Evolutionary conservation across 2,329 filamentous ascomycete genomes (phyloP).

Genomic region (Penicillium sp.): DNA sequence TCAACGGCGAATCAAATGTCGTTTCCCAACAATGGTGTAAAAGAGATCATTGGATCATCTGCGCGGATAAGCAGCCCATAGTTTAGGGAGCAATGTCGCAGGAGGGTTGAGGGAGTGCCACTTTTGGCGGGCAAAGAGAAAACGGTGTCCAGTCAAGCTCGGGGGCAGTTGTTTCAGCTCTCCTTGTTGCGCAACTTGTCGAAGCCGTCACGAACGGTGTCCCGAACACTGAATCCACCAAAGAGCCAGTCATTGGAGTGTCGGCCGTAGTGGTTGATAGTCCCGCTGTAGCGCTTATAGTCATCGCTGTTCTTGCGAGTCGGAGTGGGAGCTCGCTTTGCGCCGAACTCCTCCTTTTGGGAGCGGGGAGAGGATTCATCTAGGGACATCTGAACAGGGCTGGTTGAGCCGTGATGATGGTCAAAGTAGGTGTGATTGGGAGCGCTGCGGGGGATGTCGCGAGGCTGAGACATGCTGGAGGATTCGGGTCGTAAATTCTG

Average conservation of each 20-base stretch:
- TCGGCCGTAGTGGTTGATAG: conserved; percentile 51
- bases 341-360: conserved; percentile 17
- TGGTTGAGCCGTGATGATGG: conserved; percentile 19
- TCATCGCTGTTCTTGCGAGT: conserved; percentile 36
- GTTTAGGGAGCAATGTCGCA: neutral
- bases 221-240: conserved; percentile 52
- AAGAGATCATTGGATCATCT: neutral
- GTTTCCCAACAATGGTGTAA: neutral
- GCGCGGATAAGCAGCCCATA: neutral
- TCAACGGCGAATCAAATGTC: conserved; percentile 3
- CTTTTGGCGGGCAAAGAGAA: neutral
- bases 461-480: conserved; percentile 13
- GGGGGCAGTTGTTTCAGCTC: conserved; percentile 20
- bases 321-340: conserved; percentile 24
- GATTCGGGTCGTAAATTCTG: conserved; percentile 10
- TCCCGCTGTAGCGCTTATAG: conserved; percentile 45
- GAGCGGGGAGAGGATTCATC: conserved; percentile 20
- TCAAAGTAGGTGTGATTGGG: conserved; percentile 18
- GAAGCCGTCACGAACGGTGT: conserved; percentile 49
- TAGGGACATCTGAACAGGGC: conserved; percentile 26
- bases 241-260: conserved; percentile 59
- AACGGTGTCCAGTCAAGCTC: neutral
- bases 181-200: conserved; percentile 40
- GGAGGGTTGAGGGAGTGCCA: neutral
- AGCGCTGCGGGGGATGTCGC: conserved; percentile 22